Percentiles rank a stretch among this genome's conserved stretches.
Evolutionary conservation across 495 filamentous ascomycete genomes (phyloP).

Genomic region (Daldinia loculata): DNA sequence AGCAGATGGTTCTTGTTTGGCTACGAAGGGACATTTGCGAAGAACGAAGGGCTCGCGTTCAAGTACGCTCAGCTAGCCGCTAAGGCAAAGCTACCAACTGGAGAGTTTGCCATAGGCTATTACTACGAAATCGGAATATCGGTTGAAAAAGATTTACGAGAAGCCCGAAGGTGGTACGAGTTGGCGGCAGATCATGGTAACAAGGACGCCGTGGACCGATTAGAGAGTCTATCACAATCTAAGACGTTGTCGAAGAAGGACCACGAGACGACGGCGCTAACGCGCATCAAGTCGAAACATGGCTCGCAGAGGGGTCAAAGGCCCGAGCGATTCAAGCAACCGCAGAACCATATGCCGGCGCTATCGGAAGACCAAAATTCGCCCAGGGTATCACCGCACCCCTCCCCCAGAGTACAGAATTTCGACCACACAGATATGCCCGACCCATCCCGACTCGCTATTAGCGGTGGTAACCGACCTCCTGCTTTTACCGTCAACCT

Average conservation of each 20-base stretch:
- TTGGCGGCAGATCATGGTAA: slow-evolving; percentile 91
- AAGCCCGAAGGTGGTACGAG: slow-evolving; percentile 90
- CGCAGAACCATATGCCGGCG: slow-evolving; percentile 59
- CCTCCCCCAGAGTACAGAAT: slow-evolving; percentile 51
- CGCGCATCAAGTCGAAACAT: slow-evolving; percentile 90
- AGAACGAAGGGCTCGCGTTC: slow-evolving; percentile 94
- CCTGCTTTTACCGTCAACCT: slow-evolving; percentile 59
- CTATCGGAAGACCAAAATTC: slow-evolving; percentile 52
- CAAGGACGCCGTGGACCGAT: slow-evolving; percentile 80
- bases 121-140: slow-evolving; percentile 97
- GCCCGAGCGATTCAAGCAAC: slow-evolving; percentile 68
- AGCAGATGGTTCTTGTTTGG: slow-evolving; percentile 99
- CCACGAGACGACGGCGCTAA: slow-evolving; percentile 90
- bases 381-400: slow-evolving; percentile 42
- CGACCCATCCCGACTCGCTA: slow-evolving; percentile 61
- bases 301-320: slow-evolving; percentile 81
- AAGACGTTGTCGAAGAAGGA: slow-evolving; percentile 89
- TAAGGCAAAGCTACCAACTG: slow-evolving; percentile 79
- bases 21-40: slow-evolving; percentile 87
- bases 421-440: slow-evolving; percentile 67
- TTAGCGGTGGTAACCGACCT: slow-evolving; percentile 57
- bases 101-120: slow-evolving; percentile 97
- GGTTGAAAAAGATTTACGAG: slow-evolving; percentile 78
- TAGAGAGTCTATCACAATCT: slow-evolving; percentile 85
- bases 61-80: slow-evolving; percentile 90